phyloP scores from a whole-genome alignment of 108 stramenopile genomes.

The Stephanodiscus triporus region DNA sequence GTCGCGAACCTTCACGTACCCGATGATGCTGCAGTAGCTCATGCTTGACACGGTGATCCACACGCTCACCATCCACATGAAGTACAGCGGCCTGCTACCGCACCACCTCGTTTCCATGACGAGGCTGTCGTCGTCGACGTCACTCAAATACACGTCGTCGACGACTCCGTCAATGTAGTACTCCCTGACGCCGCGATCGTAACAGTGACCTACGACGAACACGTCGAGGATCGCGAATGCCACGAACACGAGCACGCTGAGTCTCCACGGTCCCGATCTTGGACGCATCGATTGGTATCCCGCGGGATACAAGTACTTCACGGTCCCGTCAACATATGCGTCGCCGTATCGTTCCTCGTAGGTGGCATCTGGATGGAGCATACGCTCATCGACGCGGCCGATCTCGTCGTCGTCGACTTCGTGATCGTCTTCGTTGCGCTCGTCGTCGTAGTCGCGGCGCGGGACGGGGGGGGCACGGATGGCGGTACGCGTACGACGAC shows the following conservation, averaged over 20 bases:
- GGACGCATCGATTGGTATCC: conserved; percentile 92
- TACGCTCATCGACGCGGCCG: too few relatives aligned
- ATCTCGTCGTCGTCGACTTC: conserved; percentile 1
- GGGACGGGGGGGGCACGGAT: neutral
- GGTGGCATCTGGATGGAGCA: conserved; percentile 57
- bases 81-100: conserved; percentile 65
- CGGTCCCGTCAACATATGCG: conserved; percentile 74
- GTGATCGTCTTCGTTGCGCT: conserved; percentile 7
- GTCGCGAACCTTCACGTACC: conserved; percentile 86
- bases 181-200: conserved; percentile 48
- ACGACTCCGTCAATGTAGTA: conserved; percentile 41
- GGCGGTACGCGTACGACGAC: neutral
- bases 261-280: conserved; percentile 80
- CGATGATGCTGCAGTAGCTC: conserved; percentile 85
- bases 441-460: neutral
- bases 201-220: conserved; percentile 87
- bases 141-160: conserved; percentile 48
- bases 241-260: conserved; percentile 70
- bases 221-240: conserved; percentile 76
- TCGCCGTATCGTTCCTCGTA: conserved; percentile 89
- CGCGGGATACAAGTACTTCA: conserved; percentile 78
- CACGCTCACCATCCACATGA: conserved; percentile 80
- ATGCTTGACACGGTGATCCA: conserved; percentile 73
- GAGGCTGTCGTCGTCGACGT: conserved; percentile 59
- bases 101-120: conserved; percentile 85